Evolutionary conservation across 768 basidiomycete genomes (phyloP).

Genomic region (Nevesoporus exiguus): DNA sequence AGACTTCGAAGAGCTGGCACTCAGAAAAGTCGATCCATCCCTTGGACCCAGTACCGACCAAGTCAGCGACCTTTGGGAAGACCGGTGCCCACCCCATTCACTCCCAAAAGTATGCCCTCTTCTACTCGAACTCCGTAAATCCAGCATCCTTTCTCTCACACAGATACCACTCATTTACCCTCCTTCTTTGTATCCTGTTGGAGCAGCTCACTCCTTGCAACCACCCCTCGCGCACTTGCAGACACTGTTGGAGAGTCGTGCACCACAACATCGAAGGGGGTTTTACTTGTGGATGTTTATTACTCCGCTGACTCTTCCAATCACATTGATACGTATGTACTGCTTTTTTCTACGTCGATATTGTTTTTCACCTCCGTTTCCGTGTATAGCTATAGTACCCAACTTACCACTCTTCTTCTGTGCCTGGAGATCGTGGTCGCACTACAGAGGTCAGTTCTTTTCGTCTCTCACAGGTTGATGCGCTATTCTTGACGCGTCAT

Average conservation of each 20-base stretch:
- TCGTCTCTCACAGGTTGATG: neutral
- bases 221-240: constrained; percentile 45
- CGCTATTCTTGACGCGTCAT: neutral
- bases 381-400: constrained; percentile 64
- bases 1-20: constrained; percentile 77
- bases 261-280: constrained; percentile 62
- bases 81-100: constrained; percentile 4
- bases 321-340: constrained; percentile 69
- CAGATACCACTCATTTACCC: constrained; percentile 52
- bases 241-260: constrained; percentile 48
- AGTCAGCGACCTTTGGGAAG: constrained; percentile 11
- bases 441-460: constrained; percentile 60
- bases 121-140: neutral
- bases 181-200: constrained; percentile 53
- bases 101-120: constrained; percentile 12
- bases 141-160: neutral
- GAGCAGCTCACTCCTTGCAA: constrained; percentile 21
- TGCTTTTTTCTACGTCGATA: neutral
- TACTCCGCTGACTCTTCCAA: constrained; percentile 71
- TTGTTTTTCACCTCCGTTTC: constrained; percentile 1
- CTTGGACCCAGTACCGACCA: constrained; percentile 45
- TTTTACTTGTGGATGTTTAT: constrained; percentile 64
- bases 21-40: constrained; percentile 70
- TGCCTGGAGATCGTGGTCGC: constrained; percentile 81
- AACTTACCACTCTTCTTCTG: constrained; percentile 87